Evolutionary conservation across 371 early-diverging fungal species (phyloP), one percentile per base, ranked within the genome.

Genomic region (Coemansia linderi): DNA sequence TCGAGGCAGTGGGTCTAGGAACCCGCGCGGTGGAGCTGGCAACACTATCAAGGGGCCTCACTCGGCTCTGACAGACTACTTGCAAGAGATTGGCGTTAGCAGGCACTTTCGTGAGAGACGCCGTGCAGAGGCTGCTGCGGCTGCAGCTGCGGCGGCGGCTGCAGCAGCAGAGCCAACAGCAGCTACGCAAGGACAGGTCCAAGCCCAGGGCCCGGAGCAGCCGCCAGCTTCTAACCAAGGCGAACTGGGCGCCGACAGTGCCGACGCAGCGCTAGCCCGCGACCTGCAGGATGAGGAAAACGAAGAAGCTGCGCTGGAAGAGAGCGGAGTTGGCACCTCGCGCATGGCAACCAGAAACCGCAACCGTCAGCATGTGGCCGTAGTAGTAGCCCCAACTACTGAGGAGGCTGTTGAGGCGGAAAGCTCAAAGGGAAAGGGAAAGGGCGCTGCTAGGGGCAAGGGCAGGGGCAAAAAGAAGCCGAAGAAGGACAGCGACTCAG

Each of bases 41-140:
- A 72, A 60, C n/a, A 46, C 54, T 1, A 77, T 77, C 64, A 65
- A 60, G 40, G 78, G 78, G 7, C 78, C 78, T 17, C 73, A 73
- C 38, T 73, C 73, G n/a, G 78, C 78, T 38, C 64, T 77, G 29
- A 77, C 78, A 0, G 78, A 77, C 57, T 77, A 77, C 43, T 41
- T 77, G 46, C 64, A 77, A 33, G 78, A 77, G 39, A 72, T 77
- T 31, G 78, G 78, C 6, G 78, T 73, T 10, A 69, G 69, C 33
- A 73, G 73, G 38, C 73, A 77, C 43, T 77, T 77, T 52, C 78
- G 78, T 10, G 69, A 77, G 38, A 39, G 74, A 19, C 37, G 78
- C 17, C 73, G 69, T n/a, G 40, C 63, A 46, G 73, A 73, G 63
- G 59, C 63, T 8, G 72, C 61, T 43, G 71, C 57, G 8, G 57